phyloP scores from a whole-genome alignment of 495 filamentous ascomycete genomes.

The Aspergillus carlsbadensis region DNA sequence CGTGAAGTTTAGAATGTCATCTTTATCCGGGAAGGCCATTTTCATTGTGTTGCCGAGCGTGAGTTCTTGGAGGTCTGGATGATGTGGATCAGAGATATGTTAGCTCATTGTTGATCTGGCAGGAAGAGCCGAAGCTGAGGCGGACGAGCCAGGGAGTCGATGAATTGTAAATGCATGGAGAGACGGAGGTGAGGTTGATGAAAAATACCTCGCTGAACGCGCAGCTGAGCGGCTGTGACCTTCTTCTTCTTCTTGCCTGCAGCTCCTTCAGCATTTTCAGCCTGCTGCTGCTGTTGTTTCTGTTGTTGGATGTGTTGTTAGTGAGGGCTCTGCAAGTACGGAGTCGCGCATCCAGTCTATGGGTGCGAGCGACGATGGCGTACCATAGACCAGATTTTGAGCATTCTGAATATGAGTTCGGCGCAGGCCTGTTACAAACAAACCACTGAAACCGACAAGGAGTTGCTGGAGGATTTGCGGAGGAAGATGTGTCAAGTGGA shows the following conservation, averaged over 20 bases:
- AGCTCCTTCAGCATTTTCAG: slow-evolving; percentile 80
- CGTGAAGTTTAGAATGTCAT: slow-evolving; percentile 95
- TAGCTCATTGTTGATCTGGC: background rate
- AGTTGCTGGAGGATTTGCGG: background rate
- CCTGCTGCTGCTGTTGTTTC: slow-evolving; percentile 90
- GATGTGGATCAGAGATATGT: background rate
- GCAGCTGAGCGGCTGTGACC: slow-evolving; percentile 91
- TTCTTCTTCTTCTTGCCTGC: slow-evolving; percentile 91
- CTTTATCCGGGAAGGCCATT: slow-evolving; percentile 87
- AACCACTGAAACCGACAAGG: background rate
- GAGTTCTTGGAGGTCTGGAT: slow-evolving; percentile 84
- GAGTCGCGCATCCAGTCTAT: background rate
- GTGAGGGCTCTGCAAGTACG: background rate
- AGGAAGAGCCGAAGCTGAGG: background rate
- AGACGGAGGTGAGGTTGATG: background rate
- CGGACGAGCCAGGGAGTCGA: too few relatives aligned
- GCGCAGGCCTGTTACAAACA: background rate
- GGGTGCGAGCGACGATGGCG: slow-evolving; percentile 18
- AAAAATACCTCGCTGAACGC: slow-evolving; percentile 86
- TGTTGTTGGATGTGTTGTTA: slow-evolving; percentile 29
- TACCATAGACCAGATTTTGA: slow-evolving; percentile 99
- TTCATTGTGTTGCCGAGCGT: slow-evolving; percentile 89
- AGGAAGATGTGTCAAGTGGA: background rate
- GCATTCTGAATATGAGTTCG: slow-evolving; percentile 60
- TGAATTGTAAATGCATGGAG: background rate